Percentiles rank a stretch among this genome's conserved stretches.
These are phyloP conservation scores for Starmerella ratchasimensis DNA, from an alignment of 805 yeast genomes.

Conservation along the genomic window DNA sequence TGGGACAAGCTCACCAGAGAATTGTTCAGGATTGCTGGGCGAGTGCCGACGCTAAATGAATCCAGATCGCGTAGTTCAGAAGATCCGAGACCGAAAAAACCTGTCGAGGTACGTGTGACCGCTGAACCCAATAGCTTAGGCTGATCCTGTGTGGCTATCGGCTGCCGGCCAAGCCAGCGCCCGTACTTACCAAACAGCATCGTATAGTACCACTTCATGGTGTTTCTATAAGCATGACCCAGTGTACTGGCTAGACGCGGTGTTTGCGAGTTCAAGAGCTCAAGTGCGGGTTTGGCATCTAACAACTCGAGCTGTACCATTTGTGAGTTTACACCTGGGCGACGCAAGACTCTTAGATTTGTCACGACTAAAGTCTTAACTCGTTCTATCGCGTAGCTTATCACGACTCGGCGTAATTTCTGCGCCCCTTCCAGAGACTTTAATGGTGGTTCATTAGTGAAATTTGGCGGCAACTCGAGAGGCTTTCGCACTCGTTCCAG, in stretches of 20 bases:
- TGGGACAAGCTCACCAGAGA: too few relatives aligned
- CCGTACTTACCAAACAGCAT: slow-evolving; percentile 44
- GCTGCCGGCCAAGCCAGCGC: slow-evolving; percentile 19
- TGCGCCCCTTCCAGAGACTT: slow-evolving; percentile 11
- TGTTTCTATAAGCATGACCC: slow-evolving; percentile 64
- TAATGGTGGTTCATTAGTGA: neutral
- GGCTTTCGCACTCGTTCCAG: slow-evolving; percentile 17
- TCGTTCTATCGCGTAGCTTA: slow-evolving; percentile 55
- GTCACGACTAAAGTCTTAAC: slow-evolving; percentile 53
- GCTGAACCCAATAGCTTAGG: slow-evolving; percentile 10
- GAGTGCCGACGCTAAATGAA: slow-evolving; percentile 17
- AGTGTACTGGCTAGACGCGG: slow-evolving; percentile 57
- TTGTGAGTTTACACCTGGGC: slow-evolving; percentile 57
- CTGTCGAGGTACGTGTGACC: neutral
- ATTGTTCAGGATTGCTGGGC: slow-evolving; percentile 17
- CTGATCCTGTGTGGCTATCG: slow-evolving; percentile 5
- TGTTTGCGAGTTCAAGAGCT: slow-evolving; percentile 42
- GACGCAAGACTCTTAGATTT: slow-evolving; percentile 55
- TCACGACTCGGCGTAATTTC: slow-evolving; percentile 32
- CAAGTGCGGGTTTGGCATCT: slow-evolving; percentile 45
- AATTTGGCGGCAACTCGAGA: neutral
- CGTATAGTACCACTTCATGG: slow-evolving; percentile 88
- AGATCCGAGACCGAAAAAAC: slow-evolving; percentile 2
- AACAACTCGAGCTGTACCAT: slow-evolving; percentile 54
- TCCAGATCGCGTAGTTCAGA: slow-evolving; percentile 8